Percentiles rank a stretch among this genome's conserved stretches.
phyloP scores from a whole-genome alignment of 345 rosid species.

The Moricandia arvensis region DNA sequence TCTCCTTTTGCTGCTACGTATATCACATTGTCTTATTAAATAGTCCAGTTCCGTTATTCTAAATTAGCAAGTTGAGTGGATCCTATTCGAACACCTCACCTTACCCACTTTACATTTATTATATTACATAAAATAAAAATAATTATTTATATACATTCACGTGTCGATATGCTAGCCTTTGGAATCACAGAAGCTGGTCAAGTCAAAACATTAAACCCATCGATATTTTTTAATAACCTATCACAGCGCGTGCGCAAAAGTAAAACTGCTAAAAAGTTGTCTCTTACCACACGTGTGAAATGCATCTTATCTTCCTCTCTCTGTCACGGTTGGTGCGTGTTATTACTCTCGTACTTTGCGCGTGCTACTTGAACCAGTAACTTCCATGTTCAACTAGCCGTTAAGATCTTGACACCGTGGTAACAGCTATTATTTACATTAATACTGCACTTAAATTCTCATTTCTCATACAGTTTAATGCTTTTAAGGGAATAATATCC shows the following conservation, averaged over 20 bases:
- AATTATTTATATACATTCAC: neutral
- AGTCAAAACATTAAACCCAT: neutral
- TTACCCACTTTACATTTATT: neutral
- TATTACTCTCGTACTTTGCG: neutral
- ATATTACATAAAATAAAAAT: too few relatives aligned
- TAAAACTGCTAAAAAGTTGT: neutral
- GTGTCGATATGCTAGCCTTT: neutral
- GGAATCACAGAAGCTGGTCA: neutral
- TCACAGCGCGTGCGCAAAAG: neutral
- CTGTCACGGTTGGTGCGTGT: neutral
- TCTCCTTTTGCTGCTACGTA: neutral
- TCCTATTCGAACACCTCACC: neutral
- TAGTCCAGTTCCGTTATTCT: neutral
- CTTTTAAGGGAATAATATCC: neutral
- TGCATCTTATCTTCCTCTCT: neutral
- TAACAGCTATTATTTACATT: neutral
- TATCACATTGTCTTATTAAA: too few relatives aligned
- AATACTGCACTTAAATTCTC: neutral
- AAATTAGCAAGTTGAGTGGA: neutral
- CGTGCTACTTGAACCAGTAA: neutral
- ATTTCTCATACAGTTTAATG: neutral
- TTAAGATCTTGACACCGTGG: neutral
- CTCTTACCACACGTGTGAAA: neutral
- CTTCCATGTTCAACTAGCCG: neutral
- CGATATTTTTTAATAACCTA: neutral